These are phyloP conservation scores for Ogataea ganodermae DNA, from an alignment of 805 yeast species.

Conservation along the genomic window DNA sequence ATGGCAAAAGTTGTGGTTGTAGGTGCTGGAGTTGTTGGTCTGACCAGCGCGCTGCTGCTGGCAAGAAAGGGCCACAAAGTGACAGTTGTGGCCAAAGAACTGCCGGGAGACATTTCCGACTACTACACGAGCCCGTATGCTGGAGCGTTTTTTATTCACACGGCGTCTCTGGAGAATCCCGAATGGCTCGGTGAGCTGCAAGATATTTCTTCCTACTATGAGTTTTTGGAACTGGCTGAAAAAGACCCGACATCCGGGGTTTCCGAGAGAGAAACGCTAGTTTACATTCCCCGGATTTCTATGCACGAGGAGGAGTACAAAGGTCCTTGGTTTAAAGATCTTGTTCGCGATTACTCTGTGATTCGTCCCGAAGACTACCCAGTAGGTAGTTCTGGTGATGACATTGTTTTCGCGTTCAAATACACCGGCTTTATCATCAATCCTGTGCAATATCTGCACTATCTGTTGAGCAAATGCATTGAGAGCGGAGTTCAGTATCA, in stretches of 20 bases:
- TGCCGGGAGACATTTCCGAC: slow-evolving; percentile 42
- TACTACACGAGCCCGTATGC: slow-evolving; percentile 50
- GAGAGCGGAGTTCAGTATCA: slow-evolving; percentile 48
- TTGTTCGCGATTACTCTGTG: slow-evolving; percentile 38
- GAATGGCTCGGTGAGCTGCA: slow-evolving; percentile 32
- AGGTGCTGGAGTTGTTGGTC: slow-evolving; percentile 60
- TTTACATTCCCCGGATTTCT: slow-evolving; percentile 32
- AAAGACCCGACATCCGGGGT: slow-evolving; percentile 44
- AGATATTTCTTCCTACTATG: slow-evolving; percentile 41
- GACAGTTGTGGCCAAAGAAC: slow-evolving; percentile 49
- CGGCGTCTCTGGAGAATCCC: slow-evolving; percentile 37
- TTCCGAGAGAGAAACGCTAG: slow-evolving; percentile 32
- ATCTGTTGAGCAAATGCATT: slow-evolving; percentile 46
- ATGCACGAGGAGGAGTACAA: slow-evolving; percentile 30
- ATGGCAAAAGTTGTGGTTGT: slow-evolving; percentile 29
- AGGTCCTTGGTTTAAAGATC: slow-evolving; percentile 42
- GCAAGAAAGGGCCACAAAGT: slow-evolving; percentile 42
- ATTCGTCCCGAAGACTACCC: slow-evolving; percentile 36
- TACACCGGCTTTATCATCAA: slow-evolving; percentile 66
- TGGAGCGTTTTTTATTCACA: slow-evolving; percentile 50
- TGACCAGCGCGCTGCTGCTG: slow-evolving; percentile 52
- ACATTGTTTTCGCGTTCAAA: slow-evolving; percentile 45
- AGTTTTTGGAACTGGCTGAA: slow-evolving; percentile 39
- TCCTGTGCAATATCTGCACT: slow-evolving; percentile 57
- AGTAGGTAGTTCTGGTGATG: slow-evolving; percentile 27